These are phyloP conservation scores for Tolypocladium paradoxum DNA, from an alignment of 2,329 filamentous ascomycete species.

Conservation along the genomic window DNA sequence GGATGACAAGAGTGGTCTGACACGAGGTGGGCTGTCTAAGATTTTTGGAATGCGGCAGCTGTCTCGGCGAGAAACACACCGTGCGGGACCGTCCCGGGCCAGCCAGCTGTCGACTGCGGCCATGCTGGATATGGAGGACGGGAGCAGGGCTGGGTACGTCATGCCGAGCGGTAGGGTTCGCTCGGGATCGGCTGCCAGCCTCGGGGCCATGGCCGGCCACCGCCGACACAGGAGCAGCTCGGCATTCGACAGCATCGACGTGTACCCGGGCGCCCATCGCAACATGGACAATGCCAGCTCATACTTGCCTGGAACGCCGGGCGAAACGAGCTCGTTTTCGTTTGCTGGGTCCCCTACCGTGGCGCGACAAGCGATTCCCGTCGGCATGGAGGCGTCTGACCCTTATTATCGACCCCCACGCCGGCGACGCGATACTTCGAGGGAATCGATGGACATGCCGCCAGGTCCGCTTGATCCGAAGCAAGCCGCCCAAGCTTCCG, in stretches of 20 bases:
- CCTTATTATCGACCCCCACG: constrained; percentile 85
- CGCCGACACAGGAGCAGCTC: constrained; percentile 43
- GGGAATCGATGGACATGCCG: constrained; percentile 21
- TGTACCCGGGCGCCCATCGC: constrained; percentile 30
- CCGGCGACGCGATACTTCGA: constrained; percentile 52
- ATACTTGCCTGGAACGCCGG: constrained; percentile 62
- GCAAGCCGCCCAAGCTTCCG: constrained; percentile 24
- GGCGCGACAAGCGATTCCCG: constrained; percentile 32
- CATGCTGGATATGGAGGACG: constrained; percentile 63
- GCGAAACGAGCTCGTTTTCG: constrained; percentile 61
- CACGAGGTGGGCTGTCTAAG: constrained; percentile 75
- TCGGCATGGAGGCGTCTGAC: constrained; percentile 48
- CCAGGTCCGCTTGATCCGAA: constrained; percentile 22
- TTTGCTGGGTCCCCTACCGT: constrained; percentile 50
- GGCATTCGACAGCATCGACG: constrained; percentile 39
- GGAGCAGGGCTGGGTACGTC: constrained; percentile 50
- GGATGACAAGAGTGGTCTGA: constrained; percentile 57
- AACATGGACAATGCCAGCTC: constrained; percentile 51
- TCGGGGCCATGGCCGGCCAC: constrained; percentile 34
- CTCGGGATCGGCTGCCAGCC: constrained; percentile 51
- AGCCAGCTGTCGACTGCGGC: constrained; percentile 75
- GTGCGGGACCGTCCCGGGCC: constrained; percentile 55
- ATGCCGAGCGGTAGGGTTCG: constrained; percentile 43
- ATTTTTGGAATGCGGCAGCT: constrained; percentile 88
- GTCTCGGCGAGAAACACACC: constrained; percentile 58